Base-by-base conservation (phyloP, 1,284 basidiomycete genomes). In the Ustilago trichophora region DNA sequence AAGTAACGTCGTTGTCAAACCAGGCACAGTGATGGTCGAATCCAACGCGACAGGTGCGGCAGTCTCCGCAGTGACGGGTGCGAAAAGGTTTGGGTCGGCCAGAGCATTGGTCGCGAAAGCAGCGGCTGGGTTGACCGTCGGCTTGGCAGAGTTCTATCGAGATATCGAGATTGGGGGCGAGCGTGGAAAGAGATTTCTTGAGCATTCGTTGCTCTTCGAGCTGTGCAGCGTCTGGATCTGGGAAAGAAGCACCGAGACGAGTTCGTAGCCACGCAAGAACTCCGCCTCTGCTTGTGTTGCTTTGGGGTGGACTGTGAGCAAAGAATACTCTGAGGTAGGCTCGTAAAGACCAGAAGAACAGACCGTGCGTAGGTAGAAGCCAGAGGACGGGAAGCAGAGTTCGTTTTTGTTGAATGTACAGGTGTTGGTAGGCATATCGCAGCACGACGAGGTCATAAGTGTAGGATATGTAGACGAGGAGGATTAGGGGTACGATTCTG, bases 1-100 rank as follows among this genome's bases (percentile, higher is more conserved):
- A 45, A 3, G 53, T 47, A 11, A 70, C 51, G 35, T 70, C 67
- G 53, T 70, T 66, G 36, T 70, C 67, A 43, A 70, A 70, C 67
- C 67, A 70, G 0, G 67, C 62, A n/a, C 67, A 70, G 49, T 70
- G 67, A n/a, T 70, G 67, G 41, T 70, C 67, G 37, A 70, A 65
- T 2, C 62, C 67, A 1, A 65, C 45, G 1, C 67, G 38, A 12
- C 67, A 70, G 13, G 25, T 40, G 18, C 57, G 62, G 40, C 67
- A 70, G 31, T 70, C 67, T 26, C 67, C 67, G 41, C 67, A 70
- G 37, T 70, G 67, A 0, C 67, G 42, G 27, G 49, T 70, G 3
- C 67, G 47, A 9, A 56, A 57, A 0, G 45, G 13, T 16, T 64
- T 65, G 36, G 48, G 21, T 12, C 53, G n/a, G 10, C 57, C 67